Percentiles rank a stretch among this genome's conserved stretches.
phyloP scores from a whole-genome alignment of 495 filamentous ascomycete species.

The Tuber umbilicatum region DNA sequence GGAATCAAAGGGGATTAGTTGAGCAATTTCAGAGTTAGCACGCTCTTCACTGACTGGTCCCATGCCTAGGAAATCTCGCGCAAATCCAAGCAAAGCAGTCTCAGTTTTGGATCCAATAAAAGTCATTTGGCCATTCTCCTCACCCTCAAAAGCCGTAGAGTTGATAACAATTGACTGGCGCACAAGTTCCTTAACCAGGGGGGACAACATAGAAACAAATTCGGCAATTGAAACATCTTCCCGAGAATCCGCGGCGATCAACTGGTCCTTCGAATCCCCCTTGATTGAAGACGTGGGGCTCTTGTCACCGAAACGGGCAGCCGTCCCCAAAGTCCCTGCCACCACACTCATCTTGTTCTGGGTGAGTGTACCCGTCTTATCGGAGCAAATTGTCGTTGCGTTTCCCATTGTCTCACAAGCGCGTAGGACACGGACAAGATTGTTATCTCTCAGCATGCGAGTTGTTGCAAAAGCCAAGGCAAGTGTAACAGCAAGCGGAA shows the following conservation, averaged over 20 bases:
- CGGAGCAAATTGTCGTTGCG: constrained; percentile 75
- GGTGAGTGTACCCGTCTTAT: constrained; percentile 79
- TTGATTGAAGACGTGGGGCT: constrained; percentile 28
- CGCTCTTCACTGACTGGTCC: constrained; percentile 53
- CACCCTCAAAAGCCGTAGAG: constrained; percentile 67
- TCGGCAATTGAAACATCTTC: constrained; percentile 49
- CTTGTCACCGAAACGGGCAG: constrained; percentile 54
- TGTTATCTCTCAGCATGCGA: constrained; percentile 74
- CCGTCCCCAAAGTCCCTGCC: constrained; percentile 60
- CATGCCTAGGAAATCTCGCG: constrained; percentile 59
- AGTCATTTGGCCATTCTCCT: constrained; percentile 53
- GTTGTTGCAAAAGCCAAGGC: constrained; percentile 75
- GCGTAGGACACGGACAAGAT: constrained; percentile 65
- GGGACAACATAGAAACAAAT: constrained; percentile 54
- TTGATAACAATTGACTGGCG: constrained; percentile 63
- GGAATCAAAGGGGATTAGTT: constrained; percentile 82
- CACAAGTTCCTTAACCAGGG: constrained; percentile 52
- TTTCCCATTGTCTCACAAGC: constrained; percentile 87
- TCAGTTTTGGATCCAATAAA: constrained; percentile 74
- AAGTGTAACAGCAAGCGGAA: constrained; percentile 74
- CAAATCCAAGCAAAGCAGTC: constrained; percentile 61
- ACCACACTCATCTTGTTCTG: constrained; percentile 71
- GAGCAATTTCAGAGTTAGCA: constrained; percentile 55
- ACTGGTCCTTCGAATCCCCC: constrained; percentile 16
- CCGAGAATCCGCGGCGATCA: constrained; percentile 14